Base-by-base conservation (phyloP, 306 rosid genomes). In the Casuarina glauca region DNA sequence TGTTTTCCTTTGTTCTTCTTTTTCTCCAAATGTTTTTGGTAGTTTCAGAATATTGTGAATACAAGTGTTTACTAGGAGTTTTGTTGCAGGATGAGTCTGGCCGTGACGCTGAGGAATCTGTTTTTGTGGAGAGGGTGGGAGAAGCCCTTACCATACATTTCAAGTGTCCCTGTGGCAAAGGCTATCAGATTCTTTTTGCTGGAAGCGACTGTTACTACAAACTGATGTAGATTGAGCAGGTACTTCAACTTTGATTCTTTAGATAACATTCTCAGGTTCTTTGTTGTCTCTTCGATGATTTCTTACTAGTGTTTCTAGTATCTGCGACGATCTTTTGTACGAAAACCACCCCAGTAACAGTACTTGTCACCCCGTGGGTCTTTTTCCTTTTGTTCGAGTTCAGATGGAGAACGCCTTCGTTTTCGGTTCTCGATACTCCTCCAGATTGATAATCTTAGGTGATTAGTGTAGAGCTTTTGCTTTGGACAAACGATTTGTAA, bases 121-220 rank as follows among this genome's bases (percentile, higher is more conserved):
- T 89, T 70, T 84, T 74, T 35, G 90, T 91, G 61, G 93, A 89
- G 53, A 87, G 80, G 85, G 80, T 70, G 16, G 88, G 80, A 48
- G 80, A 82, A 72, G 76, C 88, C 45, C 2, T 87, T 36, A 67
- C 82, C 49, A 72, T 91, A 26, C 74, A 66, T 70, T 87, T 91
- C 78, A 79, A 73, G 74, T 91, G 96, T 38, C 88, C 90, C 6
- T 91, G 96, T 78, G 87, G 88, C 44, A 89, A 82, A 69, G 87
- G 77, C 20, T 87, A 82, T 49, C 86, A 89, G 79, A 79, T 91
- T 53, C 87, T 91, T 45, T 79, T 91, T 16, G 69, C 82, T 15
- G 90, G 58, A 35, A 86, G 79, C 42, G 82, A 76, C 1, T 89
- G 90, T 11, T 91, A 85, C 87, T 91, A 91, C 86, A 91, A 89